Base-by-base conservation (phyloP, 106 monocot species). In the Amphibolis antarctica region DNA sequence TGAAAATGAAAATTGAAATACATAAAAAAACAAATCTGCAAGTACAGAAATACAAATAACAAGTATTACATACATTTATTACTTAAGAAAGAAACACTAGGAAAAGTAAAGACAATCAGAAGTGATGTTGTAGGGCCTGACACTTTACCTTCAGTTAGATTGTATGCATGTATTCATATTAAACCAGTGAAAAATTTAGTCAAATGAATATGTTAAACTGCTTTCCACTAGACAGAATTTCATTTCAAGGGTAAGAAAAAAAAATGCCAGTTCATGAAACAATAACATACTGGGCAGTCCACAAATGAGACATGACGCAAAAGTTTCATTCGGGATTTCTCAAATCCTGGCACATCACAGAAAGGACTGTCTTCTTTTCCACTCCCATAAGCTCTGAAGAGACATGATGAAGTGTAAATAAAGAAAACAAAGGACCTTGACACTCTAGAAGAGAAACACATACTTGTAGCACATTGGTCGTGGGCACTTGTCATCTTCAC, bases 391-490 rank as follows among this genome's bases (percentile, higher is more conserved):
- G 93, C 93, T 67, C 93, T 93, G 76, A 45, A 83, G 53, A 46
- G n/a, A 36, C 36, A 36, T 2, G 4, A 1, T 36, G 1, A 60
- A 13, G 25, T 24, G n/a, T 69, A 1, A 55, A 55, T 19, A 46
- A 65, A 21, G 19, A 4, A 48, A 15, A 28, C 19, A 50, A 54
- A 45, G 46, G 53, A 55, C 1, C 10, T 60, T 60, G 9, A 4
- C 12, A 12, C 9, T 17, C 20, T 10, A 42, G 5, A 31, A 17
- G 14, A n/a, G 1, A 49, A 49, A 43, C 18, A 4, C 84, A 66
- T 93, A 93, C 93, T 93, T 93, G 77, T 88, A 93, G 67, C 85
- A 93, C 93, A 82, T 84, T 27, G 93, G 93, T 3, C 93, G 65
- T 24, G 85, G 88, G 47, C 93, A 93, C 73, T 43, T 88, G 19